phyloP scores from a whole-genome alignment of 2,329 filamentous ascomycete genomes.

The Pseudogymnoascus sp. region DNA sequence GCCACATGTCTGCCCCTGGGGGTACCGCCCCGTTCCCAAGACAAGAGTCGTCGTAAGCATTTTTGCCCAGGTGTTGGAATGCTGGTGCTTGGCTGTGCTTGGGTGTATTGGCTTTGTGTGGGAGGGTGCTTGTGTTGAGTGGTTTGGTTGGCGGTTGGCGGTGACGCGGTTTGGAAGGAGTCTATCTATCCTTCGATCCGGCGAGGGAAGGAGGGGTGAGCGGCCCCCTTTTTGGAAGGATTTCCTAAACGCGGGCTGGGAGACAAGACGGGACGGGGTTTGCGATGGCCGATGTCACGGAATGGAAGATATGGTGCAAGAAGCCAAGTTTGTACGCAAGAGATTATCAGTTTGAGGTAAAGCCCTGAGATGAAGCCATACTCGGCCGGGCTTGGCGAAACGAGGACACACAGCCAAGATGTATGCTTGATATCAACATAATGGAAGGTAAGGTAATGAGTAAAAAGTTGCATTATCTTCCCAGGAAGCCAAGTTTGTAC shows the following conservation, averaged over 20 bases:
- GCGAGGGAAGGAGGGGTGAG: too few relatives aligned
- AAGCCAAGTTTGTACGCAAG: too few relatives aligned
- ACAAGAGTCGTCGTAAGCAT: constrained; percentile 1
- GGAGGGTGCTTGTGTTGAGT: constrained; percentile 3
- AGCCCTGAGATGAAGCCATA: too few relatives aligned
- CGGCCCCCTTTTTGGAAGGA: neutral
- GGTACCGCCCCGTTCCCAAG: neutral
- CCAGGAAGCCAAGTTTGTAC: too few relatives aligned
- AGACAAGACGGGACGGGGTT: neutral
- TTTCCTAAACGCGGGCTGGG: neutral
- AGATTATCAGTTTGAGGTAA: too few relatives aligned
- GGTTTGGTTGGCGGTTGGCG: neutral
- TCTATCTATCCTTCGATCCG: neutral
- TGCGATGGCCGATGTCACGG: too few relatives aligned
- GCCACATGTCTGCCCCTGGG: neutral
- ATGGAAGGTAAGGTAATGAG: neutral
- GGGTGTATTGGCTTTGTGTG: neutral
- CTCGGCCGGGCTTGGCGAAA: too few relatives aligned
- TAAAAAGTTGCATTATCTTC: neutral
- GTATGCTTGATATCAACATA: neutral
- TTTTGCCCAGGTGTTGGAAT: neutral
- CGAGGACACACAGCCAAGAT: too few relatives aligned
- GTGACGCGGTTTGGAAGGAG: neutral
- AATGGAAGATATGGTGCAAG: too few relatives aligned
- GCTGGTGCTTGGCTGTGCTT: neutral